Evolutionary conservation across 2,329 filamentous ascomycete genomes (phyloP), one percentile per base, ranked within the genome.

Genomic region (Penicillium griseofulvum): DNA sequence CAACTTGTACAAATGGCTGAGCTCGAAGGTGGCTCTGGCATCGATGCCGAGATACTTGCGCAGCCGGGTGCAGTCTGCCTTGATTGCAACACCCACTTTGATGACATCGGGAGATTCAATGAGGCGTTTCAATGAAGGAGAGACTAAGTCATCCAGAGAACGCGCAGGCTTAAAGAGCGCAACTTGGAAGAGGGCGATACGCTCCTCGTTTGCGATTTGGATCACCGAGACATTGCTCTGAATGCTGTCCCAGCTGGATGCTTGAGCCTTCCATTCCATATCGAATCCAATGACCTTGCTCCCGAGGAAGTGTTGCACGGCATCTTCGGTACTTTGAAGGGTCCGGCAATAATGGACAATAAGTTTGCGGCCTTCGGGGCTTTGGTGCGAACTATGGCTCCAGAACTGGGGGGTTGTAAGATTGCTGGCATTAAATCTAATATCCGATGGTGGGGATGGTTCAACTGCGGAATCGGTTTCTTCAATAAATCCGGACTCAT

Each of bases 281-380:
- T 97, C 92, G 58, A 97, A 91, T 0, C 92, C 92, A n/a, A 97
- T 70, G 2, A 95, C 74, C 37, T 83, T 78, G 65, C 94, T 85
- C 26, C 81, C 62, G 37, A 86, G 68, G 63, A 97, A 96, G 54
- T 87, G 80, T 54, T 82, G 72, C 17, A 83, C 77, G 8, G 89
- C 81, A 6, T 77, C 74, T 69, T 97, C 90, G 17, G 88, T 87
- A 3, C 83, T 83, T 34, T 84, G 77, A 42, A 81, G 82, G 54
- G 79, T 87, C 46, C 77, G 85, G 77, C 91, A 96, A 71, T 96
- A 96, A 68, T 93, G 85, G 0, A 95, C 84, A 54, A 80, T 82
- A 43, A 90, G 83, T 48, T 79, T 81, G 38, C 83, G 70, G 16
- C 78, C 73, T 3, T 76, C 44, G 57, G 41, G 81, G 72, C 5